These are phyloP conservation scores for Pleurotus pulmonarius DNA, from an alignment of 768 basidiomycete species.

Conservation along the genomic window DNA sequence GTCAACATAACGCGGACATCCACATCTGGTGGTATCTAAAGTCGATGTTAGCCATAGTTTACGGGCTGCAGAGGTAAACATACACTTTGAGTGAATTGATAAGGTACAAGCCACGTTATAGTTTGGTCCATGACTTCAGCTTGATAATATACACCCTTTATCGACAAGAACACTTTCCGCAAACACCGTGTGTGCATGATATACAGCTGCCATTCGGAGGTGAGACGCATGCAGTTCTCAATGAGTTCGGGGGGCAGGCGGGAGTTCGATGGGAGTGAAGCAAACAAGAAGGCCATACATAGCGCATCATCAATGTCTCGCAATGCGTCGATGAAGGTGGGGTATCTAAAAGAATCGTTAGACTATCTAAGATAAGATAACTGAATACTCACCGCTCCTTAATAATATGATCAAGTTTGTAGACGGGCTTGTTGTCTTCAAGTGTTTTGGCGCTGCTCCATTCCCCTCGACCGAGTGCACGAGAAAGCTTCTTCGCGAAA, in stretches of 20 bases:
- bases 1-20: constrained; percentile 98
- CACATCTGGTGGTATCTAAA: constrained; percentile 88
- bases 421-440: constrained; percentile 90
- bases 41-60: background rate
- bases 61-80: constrained; percentile 17
- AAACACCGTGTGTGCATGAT: constrained; percentile 83
- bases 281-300: constrained; percentile 92
- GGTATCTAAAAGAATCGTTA: constrained; percentile 59
- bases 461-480: constrained; percentile 90
- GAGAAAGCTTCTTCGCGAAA: constrained; percentile 93
- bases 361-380: constrained; percentile 4
- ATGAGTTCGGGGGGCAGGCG: constrained; percentile 80
- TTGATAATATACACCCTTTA: constrained; percentile 98
- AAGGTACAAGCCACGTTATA: constrained; percentile 95
- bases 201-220: constrained; percentile 96
- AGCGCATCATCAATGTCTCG: constrained; percentile 97
- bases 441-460: constrained; percentile 93
- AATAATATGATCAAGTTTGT: constrained; percentile 91
- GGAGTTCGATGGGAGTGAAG: constrained; percentile 83
- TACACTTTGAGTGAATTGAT: constrained; percentile 95
- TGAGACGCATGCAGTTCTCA: constrained; percentile 85
- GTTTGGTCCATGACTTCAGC: constrained; percentile 91
- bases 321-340: constrained; percentile 92
- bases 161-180: constrained; percentile 90
- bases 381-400: constrained; percentile 77